A percentile compares a stretch with the other conserved stretches of the same genome.
phyloP scores from a whole-genome alignment of 176 grass and related monocot species.

The Themeda triandra region DNA sequence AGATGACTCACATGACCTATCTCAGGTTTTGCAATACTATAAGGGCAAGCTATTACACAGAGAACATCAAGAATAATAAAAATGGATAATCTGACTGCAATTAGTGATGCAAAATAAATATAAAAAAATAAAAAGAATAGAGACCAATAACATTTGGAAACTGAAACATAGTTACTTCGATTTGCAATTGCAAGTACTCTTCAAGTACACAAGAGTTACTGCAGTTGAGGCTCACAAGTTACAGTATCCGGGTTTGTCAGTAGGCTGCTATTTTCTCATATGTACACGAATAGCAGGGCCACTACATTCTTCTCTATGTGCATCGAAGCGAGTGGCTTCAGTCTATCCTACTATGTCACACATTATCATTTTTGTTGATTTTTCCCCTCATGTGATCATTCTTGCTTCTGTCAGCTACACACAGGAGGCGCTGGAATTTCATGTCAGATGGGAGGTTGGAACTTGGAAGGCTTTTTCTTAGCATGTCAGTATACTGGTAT shows the following conservation, averaged over 20 bases:
- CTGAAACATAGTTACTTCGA: neutral
- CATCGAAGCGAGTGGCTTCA: constrained; percentile 48
- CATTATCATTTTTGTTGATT: neutral
- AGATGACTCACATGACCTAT: neutral
- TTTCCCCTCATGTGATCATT: neutral
- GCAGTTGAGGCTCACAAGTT: neutral
- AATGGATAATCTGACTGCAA: neutral
- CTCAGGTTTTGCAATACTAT: neutral
- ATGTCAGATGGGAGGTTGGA: neutral
- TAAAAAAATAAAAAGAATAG: neutral
- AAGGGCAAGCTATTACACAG: neutral
- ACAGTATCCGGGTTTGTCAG: constrained; percentile 16
- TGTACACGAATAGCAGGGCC: constrained; percentile 27
- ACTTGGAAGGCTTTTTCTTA: neutral
- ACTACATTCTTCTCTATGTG: constrained; percentile 31
- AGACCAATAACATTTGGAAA: neutral
- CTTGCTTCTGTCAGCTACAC: neutral
- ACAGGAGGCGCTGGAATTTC: neutral
- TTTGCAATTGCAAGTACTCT: constrained; percentile 23
- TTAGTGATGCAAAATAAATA: neutral
- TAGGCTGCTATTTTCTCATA: constrained; percentile 9
- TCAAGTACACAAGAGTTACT: neutral
- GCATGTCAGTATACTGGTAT: constrained; percentile 42
- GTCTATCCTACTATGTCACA: constrained; percentile 28
- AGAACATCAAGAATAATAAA: neutral